Evolutionary conservation across 495 filamentous ascomycete genomes (phyloP), one percentile per base, ranked within the genome.

Genomic region (Hypomontagnella submonticulosa): DNA sequence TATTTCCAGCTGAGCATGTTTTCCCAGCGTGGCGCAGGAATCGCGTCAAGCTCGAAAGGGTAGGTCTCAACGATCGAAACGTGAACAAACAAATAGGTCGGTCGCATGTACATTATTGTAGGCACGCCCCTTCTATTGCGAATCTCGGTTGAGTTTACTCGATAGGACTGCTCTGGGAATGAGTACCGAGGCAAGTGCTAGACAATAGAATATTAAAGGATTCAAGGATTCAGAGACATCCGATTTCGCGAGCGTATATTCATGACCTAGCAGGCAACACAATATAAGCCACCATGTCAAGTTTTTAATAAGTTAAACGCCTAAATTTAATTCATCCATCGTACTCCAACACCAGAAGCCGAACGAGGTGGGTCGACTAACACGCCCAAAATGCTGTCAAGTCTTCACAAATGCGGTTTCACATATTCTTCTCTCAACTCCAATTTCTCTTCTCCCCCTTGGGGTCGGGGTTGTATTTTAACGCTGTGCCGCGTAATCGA

Each of bases 61-160:
- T 52, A 52, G 49, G 49, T 52, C 23, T 27, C 23, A 20, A 44
- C 16, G 6, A 44, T 15, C 16, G 41, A n/a, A 34, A 12, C 43
- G n/a, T 20, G 8, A 11, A 23, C 1, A 7, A 13, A 27, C 12
- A 1, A 18, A 33, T n/a, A 12, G 19, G 13, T 19, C 12, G 34
- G 57, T 60, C 46, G 47, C 57, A 51, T 3, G 15, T 60, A 51
- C 57, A 60, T 60, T 60, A 27, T 6, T 3, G 2, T 27, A 27
- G 3, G 46, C 57, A 16, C n/a, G 4, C 44, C 37, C 18, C 27
- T 15, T 38, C 57, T 37, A 36, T 30, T 38, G 41, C 58, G 41
- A 61, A 52, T 46, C 58, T 12, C 15, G 7, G 40, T 18, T 38
- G 30, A 38, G 32, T 15, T 27, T 27, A 27, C 23, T 27, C 8